Evolutionary conservation across 192 early-diverging fungal genomes (phyloP).

Genomic region (Dissophora globulifera): DNA sequence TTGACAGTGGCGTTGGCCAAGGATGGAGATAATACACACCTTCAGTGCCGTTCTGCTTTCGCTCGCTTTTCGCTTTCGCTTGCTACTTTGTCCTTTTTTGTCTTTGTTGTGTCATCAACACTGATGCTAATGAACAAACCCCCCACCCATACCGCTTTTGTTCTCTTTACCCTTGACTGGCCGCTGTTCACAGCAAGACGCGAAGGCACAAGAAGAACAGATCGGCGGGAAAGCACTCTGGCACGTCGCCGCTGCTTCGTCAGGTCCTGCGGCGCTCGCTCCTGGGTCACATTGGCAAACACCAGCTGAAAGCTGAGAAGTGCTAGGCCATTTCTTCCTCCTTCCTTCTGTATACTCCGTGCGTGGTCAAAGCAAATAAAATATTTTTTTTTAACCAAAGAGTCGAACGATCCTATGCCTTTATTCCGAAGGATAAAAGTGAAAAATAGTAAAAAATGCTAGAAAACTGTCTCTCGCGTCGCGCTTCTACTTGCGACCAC

Average conservation of each 20-base stretch:
- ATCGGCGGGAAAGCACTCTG: constrained; percentile 51
- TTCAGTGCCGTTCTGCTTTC: too few species aligned
- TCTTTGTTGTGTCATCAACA: constrained; percentile 8
- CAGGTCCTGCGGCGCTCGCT: constrained; percentile 53
- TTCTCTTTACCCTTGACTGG: neutral
- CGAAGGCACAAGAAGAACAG: constrained; percentile 52
- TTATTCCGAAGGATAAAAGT: constrained; percentile 1
- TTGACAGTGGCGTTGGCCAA: too few species aligned
- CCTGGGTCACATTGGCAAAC: constrained; percentile 47
- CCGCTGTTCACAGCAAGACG: constrained; percentile 35
- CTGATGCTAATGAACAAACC: constrained; percentile 28
- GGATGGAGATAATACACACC: too few species aligned
- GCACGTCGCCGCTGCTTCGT: constrained; percentile 53
- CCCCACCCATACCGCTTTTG: constrained; percentile 8
- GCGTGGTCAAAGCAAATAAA: too few species aligned
- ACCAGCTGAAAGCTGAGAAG: constrained; percentile 39
- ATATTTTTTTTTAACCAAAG: neutral
- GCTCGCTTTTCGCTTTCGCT: neutral
- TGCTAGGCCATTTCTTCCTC: neutral
- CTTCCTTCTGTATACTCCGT: neutral
- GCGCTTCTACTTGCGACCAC: constrained; percentile 47
- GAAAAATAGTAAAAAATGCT: neutral
- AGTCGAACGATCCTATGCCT: neutral
- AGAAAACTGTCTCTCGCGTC: too few species aligned
- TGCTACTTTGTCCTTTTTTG: neutral